Conservation (phyloP, 2,329 filamentous ascomycete species). For the Malbranchea cinnamomea region DNA sequence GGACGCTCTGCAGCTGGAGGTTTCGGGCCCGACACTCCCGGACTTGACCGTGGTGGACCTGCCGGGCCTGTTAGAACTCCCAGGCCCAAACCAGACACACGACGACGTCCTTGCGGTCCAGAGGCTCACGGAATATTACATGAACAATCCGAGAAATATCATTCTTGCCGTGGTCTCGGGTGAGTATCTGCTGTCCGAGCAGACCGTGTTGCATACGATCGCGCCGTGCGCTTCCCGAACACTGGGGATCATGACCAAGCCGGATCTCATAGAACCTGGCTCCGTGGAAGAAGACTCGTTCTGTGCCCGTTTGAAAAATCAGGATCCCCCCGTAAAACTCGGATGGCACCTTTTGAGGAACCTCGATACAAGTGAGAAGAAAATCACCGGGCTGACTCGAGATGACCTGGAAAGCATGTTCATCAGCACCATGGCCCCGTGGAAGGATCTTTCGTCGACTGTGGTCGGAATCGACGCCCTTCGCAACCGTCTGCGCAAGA, state of each 20-base stretch:
- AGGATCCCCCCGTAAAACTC: slow-evolving; percentile 27
- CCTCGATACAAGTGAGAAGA: slow-evolving; percentile 23
- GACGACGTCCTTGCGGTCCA: slow-evolving; percentile 40
- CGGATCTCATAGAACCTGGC: slow-evolving; percentile 23
- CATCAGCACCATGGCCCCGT: slow-evolving; percentile 18
- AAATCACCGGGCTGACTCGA: slow-evolving; percentile 10
- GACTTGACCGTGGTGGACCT: slow-evolving; percentile 48
- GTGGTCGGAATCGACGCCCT: slow-evolving; percentile 19
- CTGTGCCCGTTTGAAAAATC: slow-evolving; percentile 25
- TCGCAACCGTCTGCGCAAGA: slow-evolving; percentile 18
- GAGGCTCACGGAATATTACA: slow-evolving; percentile 28
- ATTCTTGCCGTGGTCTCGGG: slow-evolving; percentile 34
- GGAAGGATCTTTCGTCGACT: slow-evolving; percentile 12
- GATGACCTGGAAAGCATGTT: slow-evolving; percentile 21
- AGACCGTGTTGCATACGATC: slow-evolving; percentile 26
- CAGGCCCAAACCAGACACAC: slow-evolving; percentile 38
- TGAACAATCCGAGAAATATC: slow-evolving; percentile 29
- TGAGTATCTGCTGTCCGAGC: slow-evolving; percentile 28
- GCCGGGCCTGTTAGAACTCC: slow-evolving; percentile 42
- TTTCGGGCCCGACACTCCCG: slow-evolving; percentile 43
- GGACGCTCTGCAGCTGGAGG: slow-evolving; percentile 44
- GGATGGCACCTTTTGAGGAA: slow-evolving; percentile 38
- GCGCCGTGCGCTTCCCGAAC: slow-evolving; percentile 20
- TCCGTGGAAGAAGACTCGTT: slow-evolving; percentile 24
- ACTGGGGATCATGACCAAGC: slow-evolving; percentile 35